Conservation (phyloP, 441 rosid species). For the Isatis lusitanica region DNA sequence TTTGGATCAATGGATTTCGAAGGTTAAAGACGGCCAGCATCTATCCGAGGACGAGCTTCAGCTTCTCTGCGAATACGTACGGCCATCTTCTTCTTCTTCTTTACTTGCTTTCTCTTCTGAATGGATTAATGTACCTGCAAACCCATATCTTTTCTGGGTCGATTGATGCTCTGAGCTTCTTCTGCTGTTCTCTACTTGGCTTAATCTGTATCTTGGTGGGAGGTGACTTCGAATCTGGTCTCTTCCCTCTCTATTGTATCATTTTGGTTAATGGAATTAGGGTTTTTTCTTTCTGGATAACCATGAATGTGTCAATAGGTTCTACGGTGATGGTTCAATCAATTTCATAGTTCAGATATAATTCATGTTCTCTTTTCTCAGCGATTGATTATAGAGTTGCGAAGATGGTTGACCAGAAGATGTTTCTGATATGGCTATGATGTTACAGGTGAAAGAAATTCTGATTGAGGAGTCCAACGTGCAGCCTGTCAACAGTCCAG, state of each 20-base stretch:
- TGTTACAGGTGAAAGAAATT: slow-evolving; percentile 84
- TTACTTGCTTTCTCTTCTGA: neutral
- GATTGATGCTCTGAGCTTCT: neutral
- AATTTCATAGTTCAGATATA: neutral
- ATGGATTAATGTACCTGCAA: neutral
- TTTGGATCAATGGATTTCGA: slow-evolving; percentile 96
- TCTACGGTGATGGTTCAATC: neutral
- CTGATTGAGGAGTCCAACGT: slow-evolving; percentile 98
- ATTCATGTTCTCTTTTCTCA: neutral
- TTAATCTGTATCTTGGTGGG: slow-evolving; percentile 3
- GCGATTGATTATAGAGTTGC: neutral
- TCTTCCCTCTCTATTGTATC: neutral
- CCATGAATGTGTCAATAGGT: neutral
- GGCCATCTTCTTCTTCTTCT: neutral
- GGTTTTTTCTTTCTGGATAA: slow-evolving; percentile 4
- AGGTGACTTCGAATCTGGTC: slow-evolving; percentile 17
- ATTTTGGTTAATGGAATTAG: slow-evolving; percentile 15
- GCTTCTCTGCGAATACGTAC: slow-evolving; percentile 97
- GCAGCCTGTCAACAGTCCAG: slow-evolving; percentile 99
- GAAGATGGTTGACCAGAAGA: neutral
- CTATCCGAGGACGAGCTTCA: slow-evolving; percentile 96
- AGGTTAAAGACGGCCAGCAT: slow-evolving; percentile 97
- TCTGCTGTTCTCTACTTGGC: neutral
- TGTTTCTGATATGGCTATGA: neutral
- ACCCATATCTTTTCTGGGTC: neutral